Evolutionary conservation across 345 rosid species (phyloP), one percentile per base, ranked within the genome.

Genomic region (Gossypium mustelinum): DNA sequence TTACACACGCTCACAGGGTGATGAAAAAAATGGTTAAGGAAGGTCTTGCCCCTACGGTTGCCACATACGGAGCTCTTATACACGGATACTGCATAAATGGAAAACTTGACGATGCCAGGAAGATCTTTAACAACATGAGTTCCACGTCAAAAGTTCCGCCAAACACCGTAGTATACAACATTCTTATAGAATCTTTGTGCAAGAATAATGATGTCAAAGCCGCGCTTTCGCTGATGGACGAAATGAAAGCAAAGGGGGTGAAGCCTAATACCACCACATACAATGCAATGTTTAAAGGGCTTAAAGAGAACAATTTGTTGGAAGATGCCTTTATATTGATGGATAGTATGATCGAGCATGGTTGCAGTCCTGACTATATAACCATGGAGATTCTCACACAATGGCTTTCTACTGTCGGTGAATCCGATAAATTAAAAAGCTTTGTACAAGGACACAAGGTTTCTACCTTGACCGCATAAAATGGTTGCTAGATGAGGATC

Each of bases 321-420:
- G 82, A 84, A 34, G 80, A 69, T 50, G 84, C 94, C 59, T 79
- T 92, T 68, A 76, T 72, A 68, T 76, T 92, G 62, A 90, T 89
- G 98, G 90, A 88, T 78, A 75, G 80, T 71, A 93, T 93, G 99
- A 77, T 70, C 6, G 84, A 89, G 73, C 75, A 82, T 54, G 85
- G 78, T n/a, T 91, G 97, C 62, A 80, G 79, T 80, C 91, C 98
- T 8, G 91, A 93, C 84, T 87, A 84, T 77, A 78, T 85, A 65
- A 89, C 98, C 0, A 73, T 84, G 83, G 97, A 89, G 83, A 84
- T 90, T 75, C 86, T 95, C 44, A 86, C 89, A 39, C 89, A 88
- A 67, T 85, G 96, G 91, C 88, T 93, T 55, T 73, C 89, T 12
- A 88, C 73, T 9, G 85, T 79, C 45, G 92, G 89, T 79, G 87